These are phyloP conservation scores for Papiliotrema flavescens DNA, from an alignment of 1,284 basidiomycete species.

Conservation along the genomic window DNA sequence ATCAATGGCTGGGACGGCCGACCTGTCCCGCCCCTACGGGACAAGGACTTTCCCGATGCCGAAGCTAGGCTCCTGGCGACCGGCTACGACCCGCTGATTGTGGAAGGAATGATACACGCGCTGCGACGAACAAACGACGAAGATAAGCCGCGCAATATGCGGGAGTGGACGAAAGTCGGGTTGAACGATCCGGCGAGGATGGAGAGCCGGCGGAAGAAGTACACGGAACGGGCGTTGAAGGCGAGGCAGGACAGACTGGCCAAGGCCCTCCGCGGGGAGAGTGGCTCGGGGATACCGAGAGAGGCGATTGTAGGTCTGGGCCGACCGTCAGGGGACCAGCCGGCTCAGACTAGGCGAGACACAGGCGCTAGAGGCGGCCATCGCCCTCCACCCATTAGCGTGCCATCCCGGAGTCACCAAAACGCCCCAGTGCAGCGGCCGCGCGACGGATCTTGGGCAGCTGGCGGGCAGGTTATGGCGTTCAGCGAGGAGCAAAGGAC, in stretches of 20 bases:
- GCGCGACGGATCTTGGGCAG: background rate
- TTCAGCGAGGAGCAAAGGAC: background rate
- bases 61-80: background rate
- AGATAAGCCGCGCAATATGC: background rate
- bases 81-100: background rate
- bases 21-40: background rate
- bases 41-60: constrained; percentile 1
- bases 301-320: background rate
- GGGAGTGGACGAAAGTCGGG: background rate
- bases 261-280: background rate
- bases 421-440: background rate
- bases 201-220: background rate
- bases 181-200: background rate
- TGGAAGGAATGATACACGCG: constrained; percentile 1
- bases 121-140: background rate
- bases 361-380: no score
- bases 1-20: no score
- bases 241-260: background rate
- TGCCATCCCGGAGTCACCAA: no score
- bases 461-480: background rate
- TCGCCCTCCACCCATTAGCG: no score
- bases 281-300: background rate
- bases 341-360: background rate
- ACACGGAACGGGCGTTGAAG: background rate
- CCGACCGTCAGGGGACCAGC: background rate